A percentile compares a stretch with the other conserved stretches of the same genome.
These are phyloP conservation scores for Triticum aestivum DNA, from an alignment of 176 grass and related monocot genomes.

Conservation along the genomic window DNA sequence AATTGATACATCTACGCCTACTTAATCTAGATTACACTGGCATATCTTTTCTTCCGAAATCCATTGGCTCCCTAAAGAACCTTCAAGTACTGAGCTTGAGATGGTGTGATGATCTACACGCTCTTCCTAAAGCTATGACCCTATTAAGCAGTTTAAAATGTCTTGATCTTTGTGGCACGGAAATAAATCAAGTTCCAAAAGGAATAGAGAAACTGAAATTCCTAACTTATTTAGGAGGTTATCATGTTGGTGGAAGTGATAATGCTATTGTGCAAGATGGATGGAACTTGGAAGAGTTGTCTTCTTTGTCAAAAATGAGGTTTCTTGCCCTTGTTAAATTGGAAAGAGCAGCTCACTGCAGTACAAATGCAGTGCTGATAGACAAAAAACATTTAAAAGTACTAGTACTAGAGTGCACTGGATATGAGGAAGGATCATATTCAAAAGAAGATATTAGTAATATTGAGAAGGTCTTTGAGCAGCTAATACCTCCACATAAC, in stretches of 20 bases:
- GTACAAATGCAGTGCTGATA: background rate
- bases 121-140: background rate
- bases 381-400: background rate
- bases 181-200: slow-evolving; percentile 22
- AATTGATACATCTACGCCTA: background rate
- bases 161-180: background rate
- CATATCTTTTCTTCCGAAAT: background rate
- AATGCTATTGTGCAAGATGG: background rate
- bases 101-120: background rate
- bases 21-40: background rate
- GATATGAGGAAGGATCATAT: too few relatives aligned
- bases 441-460: too few relatives aligned
- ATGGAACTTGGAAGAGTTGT: background rate
- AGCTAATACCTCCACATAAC: too few relatives aligned
- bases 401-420: too few relatives aligned
- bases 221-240: background rate
- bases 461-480: too few relatives aligned
- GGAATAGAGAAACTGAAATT: background rate
- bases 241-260: background rate
- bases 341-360: background rate
- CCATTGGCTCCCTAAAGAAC: slow-evolving; percentile 5
- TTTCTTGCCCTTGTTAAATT: background rate
- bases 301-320: background rate
- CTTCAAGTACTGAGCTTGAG: slow-evolving; percentile 22
- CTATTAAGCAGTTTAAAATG: background rate